Conservation (phyloP, 176 grass and related monocot genomes). For the Hsuehochloa calcarea region DNA sequence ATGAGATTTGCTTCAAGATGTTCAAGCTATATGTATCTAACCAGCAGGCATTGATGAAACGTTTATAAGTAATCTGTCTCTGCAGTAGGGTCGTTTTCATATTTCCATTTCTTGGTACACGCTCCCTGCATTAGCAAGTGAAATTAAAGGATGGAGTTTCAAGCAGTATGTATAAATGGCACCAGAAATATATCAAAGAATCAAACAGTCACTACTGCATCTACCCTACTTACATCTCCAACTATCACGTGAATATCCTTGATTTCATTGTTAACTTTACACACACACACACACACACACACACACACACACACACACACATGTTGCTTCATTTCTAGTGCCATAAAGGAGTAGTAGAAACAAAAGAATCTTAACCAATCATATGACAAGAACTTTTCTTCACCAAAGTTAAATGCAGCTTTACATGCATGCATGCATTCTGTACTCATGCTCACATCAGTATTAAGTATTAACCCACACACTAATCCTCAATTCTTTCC, state of each 20-base stretch:
- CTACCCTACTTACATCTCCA: conserved; percentile 2
- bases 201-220: background rate
- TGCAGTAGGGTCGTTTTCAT: conserved; percentile 20
- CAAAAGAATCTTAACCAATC: conserved; percentile 26
- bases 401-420: conserved; percentile 37
- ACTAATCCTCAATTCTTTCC: background rate
- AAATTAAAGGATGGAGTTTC: conserved; percentile 18
- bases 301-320: background rate
- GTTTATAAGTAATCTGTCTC: conserved; percentile 11
- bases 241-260: background rate
- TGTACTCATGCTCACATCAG: conserved; percentile 32
- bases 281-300: background rate
- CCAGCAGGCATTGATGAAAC: conserved; percentile 25
- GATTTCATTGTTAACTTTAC: background rate
- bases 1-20: conserved; percentile 12
- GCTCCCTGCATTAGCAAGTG: conserved; percentile 12
- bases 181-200: background rate
- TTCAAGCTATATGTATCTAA: background rate
- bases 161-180: background rate
- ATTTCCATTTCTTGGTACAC: background rate
- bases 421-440: conserved; percentile 42
- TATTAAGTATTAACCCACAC: background rate
- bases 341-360: conserved; percentile 7
- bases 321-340: background rate
- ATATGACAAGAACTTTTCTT: conserved; percentile 34